These are phyloP conservation scores for Fusarium nematophilum DNA, from an alignment of 2,329 filamentous ascomycete species.

Conservation along the genomic window DNA sequence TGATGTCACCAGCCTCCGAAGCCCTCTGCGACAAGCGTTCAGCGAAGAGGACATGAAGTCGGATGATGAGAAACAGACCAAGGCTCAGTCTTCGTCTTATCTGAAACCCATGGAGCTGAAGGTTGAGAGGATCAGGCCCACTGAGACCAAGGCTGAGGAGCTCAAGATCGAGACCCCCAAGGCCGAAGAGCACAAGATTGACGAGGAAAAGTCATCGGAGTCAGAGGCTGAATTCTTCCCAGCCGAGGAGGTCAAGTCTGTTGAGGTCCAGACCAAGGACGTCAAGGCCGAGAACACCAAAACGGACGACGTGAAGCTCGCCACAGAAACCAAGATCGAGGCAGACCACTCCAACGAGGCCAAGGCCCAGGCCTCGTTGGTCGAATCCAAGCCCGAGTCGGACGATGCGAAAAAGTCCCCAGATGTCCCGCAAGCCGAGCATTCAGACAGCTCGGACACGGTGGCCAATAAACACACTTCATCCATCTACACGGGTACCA, in stretches of 20 bases:
- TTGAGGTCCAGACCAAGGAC: neutral
- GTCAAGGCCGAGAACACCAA: conserved; percentile 14
- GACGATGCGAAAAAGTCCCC: conserved; percentile 22
- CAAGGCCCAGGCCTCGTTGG: neutral
- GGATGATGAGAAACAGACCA: conserved; percentile 37
- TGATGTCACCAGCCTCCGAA: conserved; percentile 64
- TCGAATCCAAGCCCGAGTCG: conserved; percentile 14
- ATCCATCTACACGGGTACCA: conserved; percentile 53
- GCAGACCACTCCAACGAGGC: conserved; percentile 3
- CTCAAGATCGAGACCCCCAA: conserved; percentile 3
- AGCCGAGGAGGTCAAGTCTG: conserved; percentile 24
- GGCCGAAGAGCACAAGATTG: conserved; percentile 4
- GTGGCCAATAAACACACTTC: conserved; percentile 50
- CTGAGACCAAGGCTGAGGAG: conserved; percentile 18
- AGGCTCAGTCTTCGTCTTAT: conserved; percentile 34
- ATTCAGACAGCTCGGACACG: conserved; percentile 45
- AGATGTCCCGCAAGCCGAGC: conserved; percentile 33
- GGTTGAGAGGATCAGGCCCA: conserved; percentile 28
- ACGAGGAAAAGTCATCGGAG: conserved; percentile 30
- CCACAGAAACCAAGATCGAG: neutral
- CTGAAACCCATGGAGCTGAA: conserved; percentile 36
- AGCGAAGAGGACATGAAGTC: conserved; percentile 45
- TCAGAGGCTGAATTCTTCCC: conserved; percentile 38
- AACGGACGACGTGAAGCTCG: neutral
- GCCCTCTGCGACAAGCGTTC: conserved; percentile 64